Evolutionary conservation across 2,329 filamentous ascomycete species (phyloP).

Genomic region (Ophiostoma novo-ulmi): DNA sequence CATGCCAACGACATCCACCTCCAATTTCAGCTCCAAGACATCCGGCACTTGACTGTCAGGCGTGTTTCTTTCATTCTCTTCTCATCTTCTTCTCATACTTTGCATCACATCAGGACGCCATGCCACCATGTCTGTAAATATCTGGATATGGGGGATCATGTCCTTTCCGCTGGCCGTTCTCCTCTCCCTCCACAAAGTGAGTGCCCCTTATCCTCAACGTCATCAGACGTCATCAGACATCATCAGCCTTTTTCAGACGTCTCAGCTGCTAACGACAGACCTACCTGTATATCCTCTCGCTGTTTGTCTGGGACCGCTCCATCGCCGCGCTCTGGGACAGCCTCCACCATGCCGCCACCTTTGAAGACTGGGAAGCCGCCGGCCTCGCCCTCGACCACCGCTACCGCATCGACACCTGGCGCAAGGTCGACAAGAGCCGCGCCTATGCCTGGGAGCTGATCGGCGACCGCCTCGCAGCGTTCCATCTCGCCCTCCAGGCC

Average conservation of each 20-base stretch:
- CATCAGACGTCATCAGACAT: conserved; percentile 16
- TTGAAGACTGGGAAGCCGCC: conserved; percentile 83
- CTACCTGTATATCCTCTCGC: conserved; percentile 4
- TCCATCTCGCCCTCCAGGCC: conserved; percentile 25
- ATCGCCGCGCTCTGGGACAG: conserved; percentile 51
- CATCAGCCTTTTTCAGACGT: no score
- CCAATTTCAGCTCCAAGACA: neutral
- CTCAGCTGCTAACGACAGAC: neutral
- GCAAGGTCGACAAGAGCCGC: conserved; percentile 71
- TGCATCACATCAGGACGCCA: neutral
- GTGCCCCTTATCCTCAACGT: neutral
- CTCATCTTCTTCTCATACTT: neutral
- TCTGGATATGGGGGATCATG: conserved; percentile 24
- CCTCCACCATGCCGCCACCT: conserved; percentile 35
- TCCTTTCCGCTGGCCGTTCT: conserved; percentile 24
- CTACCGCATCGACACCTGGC: conserved; percentile 71
- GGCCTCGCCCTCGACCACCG: conserved; percentile 77
- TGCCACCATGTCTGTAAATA: conserved; percentile 22
- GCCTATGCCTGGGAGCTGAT: conserved; percentile 87
- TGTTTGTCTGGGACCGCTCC: conserved; percentile 20
- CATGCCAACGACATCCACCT: neutral
- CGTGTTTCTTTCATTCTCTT: neutral
- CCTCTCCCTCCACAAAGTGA: conserved; percentile 19
- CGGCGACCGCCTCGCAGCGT: conserved; percentile 56
- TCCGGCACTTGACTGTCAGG: neutral